Conservation (phyloP, 768 basidiomycete species). For the Lactifluus volemus region DNA sequence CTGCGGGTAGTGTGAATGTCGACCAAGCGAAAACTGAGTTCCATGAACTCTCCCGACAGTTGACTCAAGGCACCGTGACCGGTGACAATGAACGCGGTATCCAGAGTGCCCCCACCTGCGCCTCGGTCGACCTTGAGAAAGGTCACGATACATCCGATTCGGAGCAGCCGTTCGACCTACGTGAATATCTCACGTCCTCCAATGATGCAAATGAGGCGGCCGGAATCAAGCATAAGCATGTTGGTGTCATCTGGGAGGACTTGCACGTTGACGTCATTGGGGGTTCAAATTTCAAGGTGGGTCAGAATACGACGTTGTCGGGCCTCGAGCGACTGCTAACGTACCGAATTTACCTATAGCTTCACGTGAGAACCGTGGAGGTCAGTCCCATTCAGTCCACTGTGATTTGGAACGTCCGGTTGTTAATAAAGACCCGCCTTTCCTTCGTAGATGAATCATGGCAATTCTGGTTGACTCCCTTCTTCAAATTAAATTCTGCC, state of each 20-base stretch:
- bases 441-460: constrained; percentile 15
- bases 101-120: neutral
- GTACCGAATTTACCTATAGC: constrained; percentile 27
- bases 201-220: constrained; percentile 60
- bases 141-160: constrained; percentile 35
- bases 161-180: constrained; percentile 49
- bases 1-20: constrained; percentile 5
- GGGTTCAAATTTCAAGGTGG: constrained; percentile 50
- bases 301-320: constrained; percentile 12
- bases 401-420: too few relatives aligned
- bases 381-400: constrained; percentile 28
- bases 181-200: constrained; percentile 59
- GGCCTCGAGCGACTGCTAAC: neutral
- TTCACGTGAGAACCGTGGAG: constrained; percentile 51
- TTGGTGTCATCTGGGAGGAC: constrained; percentile 68
- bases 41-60: constrained; percentile 14
- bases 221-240: constrained; percentile 70
- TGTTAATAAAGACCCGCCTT: too few relatives aligned
- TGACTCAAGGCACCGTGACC: constrained; percentile 12
- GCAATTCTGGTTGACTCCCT: constrained; percentile 18
- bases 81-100: neutral
- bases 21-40: constrained; percentile 8
- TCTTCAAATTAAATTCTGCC: neutral
- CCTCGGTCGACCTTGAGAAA: neutral
- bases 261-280: constrained; percentile 58